A percentile compares a stretch with the other conserved stretches of the same genome.
phyloP scores from a whole-genome alignment of 2,329 filamentous ascomycete species.

The Dactylellina sp. region DNA sequence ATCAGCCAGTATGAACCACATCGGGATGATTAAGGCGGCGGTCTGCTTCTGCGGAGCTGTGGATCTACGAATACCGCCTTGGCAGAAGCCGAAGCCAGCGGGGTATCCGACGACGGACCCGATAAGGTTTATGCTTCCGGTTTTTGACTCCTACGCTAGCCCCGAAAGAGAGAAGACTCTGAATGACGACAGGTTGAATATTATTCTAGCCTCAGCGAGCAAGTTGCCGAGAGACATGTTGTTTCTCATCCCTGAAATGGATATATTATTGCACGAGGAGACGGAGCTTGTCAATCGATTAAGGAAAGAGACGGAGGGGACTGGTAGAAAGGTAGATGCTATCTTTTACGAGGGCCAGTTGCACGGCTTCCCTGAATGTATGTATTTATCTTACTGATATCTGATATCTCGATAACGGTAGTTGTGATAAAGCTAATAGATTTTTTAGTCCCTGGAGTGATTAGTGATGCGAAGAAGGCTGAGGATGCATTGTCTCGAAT shows the following conservation, averaged over 20 bases:
- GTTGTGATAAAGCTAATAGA: slow-evolving; percentile 6
- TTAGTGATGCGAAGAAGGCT: slow-evolving; percentile 47
- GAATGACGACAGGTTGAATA: slow-evolving; percentile 63
- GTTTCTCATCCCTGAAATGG: slow-evolving; percentile 64
- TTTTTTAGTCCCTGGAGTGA: slow-evolving; percentile 56
- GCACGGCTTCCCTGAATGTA: slow-evolving; percentile 62
- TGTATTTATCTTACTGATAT: slow-evolving; percentile 8
- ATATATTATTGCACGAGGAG: slow-evolving; percentile 65
- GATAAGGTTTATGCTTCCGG: slow-evolving; percentile 63
- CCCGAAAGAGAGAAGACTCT: slow-evolving; percentile 60
- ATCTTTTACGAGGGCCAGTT: slow-evolving; percentile 61
- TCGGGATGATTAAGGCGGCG: slow-evolving; percentile 61
- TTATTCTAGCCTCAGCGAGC: slow-evolving; percentile 62
- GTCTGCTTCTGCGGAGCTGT: slow-evolving; percentile 65
- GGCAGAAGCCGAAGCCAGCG: slow-evolving; percentile 64
- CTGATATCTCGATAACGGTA: not conserved
- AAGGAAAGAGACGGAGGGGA: slow-evolving; percentile 60
- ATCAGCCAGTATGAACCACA: slow-evolving; percentile 61
- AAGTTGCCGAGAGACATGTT: slow-evolving; percentile 64
- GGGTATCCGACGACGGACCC: slow-evolving; percentile 63
- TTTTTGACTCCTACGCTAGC: slow-evolving; percentile 66
- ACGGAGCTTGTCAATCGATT: slow-evolving; percentile 63
- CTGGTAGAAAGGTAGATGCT: slow-evolving; percentile 58
- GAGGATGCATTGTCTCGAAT: slow-evolving; percentile 38
- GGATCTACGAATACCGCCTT: slow-evolving; percentile 64